Conservation (phyloP, 2,329 filamentous ascomycete genomes). For the Monilinia polystroma region DNA sequence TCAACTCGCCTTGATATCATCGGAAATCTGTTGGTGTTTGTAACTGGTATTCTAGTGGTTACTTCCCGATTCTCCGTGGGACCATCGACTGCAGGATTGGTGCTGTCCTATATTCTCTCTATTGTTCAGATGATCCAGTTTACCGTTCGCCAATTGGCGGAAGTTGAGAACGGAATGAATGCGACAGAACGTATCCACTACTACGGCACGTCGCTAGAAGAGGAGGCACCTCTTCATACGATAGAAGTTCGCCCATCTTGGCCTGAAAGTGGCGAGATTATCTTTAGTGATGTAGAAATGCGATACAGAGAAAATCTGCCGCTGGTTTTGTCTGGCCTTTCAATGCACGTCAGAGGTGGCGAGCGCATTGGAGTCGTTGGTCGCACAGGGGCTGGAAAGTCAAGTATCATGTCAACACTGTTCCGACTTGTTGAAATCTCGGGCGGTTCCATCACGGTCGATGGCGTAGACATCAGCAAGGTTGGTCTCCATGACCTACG, state of each 20-base stretch:
- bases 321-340: conserved; percentile 68
- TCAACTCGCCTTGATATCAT: conserved; percentile 81
- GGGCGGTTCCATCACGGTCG: conserved; percentile 61
- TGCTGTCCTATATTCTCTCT: conserved; percentile 87
- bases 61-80: conserved; percentile 83
- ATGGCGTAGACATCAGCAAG: conserved; percentile 67
- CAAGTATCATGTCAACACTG: conserved; percentile 77
- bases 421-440: conserved; percentile 73
- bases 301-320: conserved; percentile 71
- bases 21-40: conserved; percentile 81
- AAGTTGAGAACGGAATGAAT: conserved; percentile 98
- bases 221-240: conserved; percentile 82
- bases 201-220: conserved; percentile 82
- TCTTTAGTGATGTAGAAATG: conserved; percentile 75
- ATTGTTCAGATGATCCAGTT: conserved; percentile 97
- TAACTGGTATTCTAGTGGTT: conserved; percentile 84
- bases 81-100: conserved; percentile 81
- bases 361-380: conserved; percentile 81
- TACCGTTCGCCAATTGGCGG: conserved; percentile 86
- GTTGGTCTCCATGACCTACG: conserved; percentile 74
- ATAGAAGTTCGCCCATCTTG: conserved; percentile 70
- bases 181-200: conserved; percentile 88
- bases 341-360: conserved; percentile 70
- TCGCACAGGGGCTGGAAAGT: conserved; percentile 79
- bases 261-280: conserved; percentile 83